phyloP scores from a whole-genome alignment of 2,329 filamentous ascomycete genomes.

The Botryotinia narcissicola region DNA sequence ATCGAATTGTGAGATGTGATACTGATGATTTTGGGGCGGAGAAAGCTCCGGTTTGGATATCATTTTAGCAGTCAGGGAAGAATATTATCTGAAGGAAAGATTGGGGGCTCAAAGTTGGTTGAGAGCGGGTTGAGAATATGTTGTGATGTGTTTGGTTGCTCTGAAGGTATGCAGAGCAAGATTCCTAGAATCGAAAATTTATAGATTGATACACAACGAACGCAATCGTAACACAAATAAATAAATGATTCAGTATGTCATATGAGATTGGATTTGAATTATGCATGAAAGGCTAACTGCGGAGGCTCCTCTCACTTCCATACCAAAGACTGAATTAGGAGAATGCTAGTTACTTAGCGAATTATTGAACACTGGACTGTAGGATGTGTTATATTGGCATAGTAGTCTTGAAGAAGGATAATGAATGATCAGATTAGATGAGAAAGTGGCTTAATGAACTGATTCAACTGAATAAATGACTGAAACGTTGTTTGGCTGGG shows the following conservation, averaged over 20 bases:
- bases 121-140: not conserved
- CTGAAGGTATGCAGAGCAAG: not conserved
- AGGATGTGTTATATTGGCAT: not conserved
- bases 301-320: not conserved
- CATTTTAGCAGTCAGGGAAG: not conserved
- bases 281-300: not conserved
- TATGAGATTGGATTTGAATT: not conserved
- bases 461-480: not conserved
- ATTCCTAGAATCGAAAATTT: not conserved
- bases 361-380: not conserved
- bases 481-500: not conserved
- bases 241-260: not conserved
- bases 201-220: not conserved
- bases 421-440: not conserved
- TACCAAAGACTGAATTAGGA: not conserved
- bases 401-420: not conserved
- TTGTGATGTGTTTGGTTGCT: not conserved
- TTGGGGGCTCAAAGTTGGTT: conserved; percentile 1
- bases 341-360: not conserved
- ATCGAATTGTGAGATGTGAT: conserved; percentile 3
- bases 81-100: not conserved
- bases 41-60: not conserved
- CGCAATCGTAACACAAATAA: not conserved
- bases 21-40: not conserved
- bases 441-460: not conserved